A percentile compares a stretch with the other conserved stretches of the same genome.
phyloP scores from a whole-genome alignment of 176 grass and related monocot genomes.

The Aegilops sharonensis region DNA sequence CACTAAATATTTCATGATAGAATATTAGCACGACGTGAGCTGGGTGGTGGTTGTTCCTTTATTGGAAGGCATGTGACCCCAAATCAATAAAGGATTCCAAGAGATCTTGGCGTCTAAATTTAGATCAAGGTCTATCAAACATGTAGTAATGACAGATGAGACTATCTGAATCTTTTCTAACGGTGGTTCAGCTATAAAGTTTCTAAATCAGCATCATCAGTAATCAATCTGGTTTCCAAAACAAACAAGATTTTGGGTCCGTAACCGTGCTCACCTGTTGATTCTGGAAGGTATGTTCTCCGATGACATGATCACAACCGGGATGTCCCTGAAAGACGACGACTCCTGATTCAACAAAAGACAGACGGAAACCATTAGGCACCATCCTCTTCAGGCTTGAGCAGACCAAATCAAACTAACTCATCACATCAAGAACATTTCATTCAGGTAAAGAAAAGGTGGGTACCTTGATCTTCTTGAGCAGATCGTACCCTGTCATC shows the following conservation, averaged over 20 bases:
- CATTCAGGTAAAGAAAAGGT: not conserved
- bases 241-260: not conserved
- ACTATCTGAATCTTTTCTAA: not conserved
- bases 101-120: conserved; percentile 29
- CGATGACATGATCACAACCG: conserved; percentile 96
- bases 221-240: not conserved
- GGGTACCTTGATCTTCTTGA: conserved; percentile 91
- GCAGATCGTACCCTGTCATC: conserved; percentile 94
- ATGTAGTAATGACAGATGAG: not conserved
- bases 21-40: conserved; percentile 29
- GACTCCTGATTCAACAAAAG: conserved; percentile 58
- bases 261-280: conserved; percentile 60
- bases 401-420: not conserved
- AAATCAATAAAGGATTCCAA: conserved; percentile 24
- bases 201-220: not conserved
- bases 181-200: not conserved
- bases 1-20: conserved; percentile 2
- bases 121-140: conserved; percentile 8
- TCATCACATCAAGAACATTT: not conserved
- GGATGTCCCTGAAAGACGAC: conserved; percentile 73
- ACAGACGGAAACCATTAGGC: conserved; percentile 13
- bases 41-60: conserved; percentile 23
- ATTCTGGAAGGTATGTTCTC: conserved; percentile 97
- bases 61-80: conserved; percentile 31
- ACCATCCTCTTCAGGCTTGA: not conserved